These are phyloP conservation scores for Wickerhamomyces queroliae DNA, from an alignment of 805 yeast genomes.

Conservation along the genomic window DNA sequence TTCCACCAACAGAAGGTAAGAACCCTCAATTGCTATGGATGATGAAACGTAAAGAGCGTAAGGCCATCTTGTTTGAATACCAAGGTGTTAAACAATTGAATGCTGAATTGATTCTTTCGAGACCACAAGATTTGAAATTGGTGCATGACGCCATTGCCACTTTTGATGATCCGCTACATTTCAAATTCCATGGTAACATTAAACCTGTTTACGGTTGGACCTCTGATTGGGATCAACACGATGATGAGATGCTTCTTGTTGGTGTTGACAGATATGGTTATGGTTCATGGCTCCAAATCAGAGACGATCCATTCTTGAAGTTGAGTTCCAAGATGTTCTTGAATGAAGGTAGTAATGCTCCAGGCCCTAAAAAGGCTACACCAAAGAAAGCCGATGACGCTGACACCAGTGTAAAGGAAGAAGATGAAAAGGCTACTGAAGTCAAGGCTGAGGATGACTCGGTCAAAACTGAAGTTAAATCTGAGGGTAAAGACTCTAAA, in stretches of 20 bases:
- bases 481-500: neutral
- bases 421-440: constrained; percentile 9
- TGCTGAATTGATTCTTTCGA: constrained; percentile 77
- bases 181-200: constrained; percentile 55
- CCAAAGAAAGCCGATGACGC: constrained; percentile 16
- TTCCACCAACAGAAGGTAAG: constrained; percentile 24
- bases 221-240: constrained; percentile 76
- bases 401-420: constrained; percentile 28
- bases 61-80: constrained; percentile 84
- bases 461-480: constrained; percentile 12
- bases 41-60: constrained; percentile 74
- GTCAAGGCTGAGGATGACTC: constrained; percentile 10
- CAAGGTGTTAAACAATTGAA: constrained; percentile 83
- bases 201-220: constrained; percentile 90
- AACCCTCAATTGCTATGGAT: constrained; percentile 50
- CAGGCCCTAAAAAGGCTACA: constrained; percentile 26
- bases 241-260: constrained; percentile 80
- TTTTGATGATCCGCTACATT: constrained; percentile 55
- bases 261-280: constrained; percentile 93
- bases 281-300: constrained; percentile 89
- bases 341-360: constrained; percentile 36
- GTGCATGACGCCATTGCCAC: constrained; percentile 48
- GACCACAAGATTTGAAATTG: constrained; percentile 80
- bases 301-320: constrained; percentile 92
- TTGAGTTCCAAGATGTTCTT: constrained; percentile 80